A percentile compares a stretch with the other conserved stretches of the same genome.
phyloP scores from a whole-genome alignment of 2,329 filamentous ascomycete genomes.

The Aureobasidium sp. region DNA sequence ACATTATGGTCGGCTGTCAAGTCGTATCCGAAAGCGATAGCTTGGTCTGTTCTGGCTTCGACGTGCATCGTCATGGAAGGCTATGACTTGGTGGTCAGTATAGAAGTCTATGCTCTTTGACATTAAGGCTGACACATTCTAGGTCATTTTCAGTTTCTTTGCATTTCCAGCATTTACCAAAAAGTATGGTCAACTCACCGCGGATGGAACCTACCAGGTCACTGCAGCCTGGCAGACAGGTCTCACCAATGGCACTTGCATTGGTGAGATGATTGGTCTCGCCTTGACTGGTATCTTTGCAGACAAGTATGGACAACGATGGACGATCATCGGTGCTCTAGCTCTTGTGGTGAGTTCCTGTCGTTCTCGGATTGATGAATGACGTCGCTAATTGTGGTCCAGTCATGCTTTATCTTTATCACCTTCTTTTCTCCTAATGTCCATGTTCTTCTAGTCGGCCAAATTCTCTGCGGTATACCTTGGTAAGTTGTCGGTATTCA shows the following conservation, averaged over 20 bases:
- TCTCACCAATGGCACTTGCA: conserved; percentile 61
- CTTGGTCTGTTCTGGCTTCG: conserved; percentile 35
- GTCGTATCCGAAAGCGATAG: conserved; percentile 61
- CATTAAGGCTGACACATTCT: background rate
- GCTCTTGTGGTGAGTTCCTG: conserved; percentile 43
- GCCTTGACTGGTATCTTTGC: conserved; percentile 71
- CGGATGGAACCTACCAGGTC: conserved; percentile 47
- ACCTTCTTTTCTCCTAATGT: conserved; percentile 24
- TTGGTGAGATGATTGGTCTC: conserved; percentile 73
- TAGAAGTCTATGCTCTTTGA: background rate
- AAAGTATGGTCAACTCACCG: conserved; percentile 43
- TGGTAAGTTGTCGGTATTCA: conserved; percentile 18
- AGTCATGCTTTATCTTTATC: conserved; percentile 23
- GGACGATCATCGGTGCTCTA: conserved; percentile 68
- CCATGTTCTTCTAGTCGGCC: conserved; percentile 36
- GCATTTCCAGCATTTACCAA: conserved; percentile 35
- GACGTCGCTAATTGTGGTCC: background rate
- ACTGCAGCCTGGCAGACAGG: conserved; percentile 63
- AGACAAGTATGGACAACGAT: conserved; percentile 47
- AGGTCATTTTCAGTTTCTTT: conserved; percentile 34
- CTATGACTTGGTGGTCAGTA: conserved; percentile 32
- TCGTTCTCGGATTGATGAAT: background rate
- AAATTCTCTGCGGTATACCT: conserved; percentile 44
- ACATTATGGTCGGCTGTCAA: conserved; percentile 69
- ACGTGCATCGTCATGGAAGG: conserved; percentile 40